A percentile compares a stretch with the other conserved stretches of the same genome.
Evolutionary conservation across 2,329 filamentous ascomycete genomes (phyloP).

Genomic region (Scleromitrula shiraiana): DNA sequence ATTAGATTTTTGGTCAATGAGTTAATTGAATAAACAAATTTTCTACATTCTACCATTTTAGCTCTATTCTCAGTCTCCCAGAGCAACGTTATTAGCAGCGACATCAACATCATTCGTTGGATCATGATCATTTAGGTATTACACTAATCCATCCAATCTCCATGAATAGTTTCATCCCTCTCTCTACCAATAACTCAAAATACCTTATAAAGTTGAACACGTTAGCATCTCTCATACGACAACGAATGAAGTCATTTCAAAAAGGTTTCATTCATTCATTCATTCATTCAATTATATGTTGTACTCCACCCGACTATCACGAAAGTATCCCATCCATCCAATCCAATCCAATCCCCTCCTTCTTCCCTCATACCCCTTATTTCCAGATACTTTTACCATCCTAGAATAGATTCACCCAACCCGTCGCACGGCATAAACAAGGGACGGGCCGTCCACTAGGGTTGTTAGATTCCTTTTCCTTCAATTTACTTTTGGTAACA

Average conservation of each 20-base stretch:
- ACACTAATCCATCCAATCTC: not conserved
- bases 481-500: not conserved
- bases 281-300: not conserved
- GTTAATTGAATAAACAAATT: too few species aligned
- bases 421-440: not conserved
- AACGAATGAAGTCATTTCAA: not conserved
- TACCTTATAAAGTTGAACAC: not conserved
- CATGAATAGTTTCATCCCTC: not conserved
- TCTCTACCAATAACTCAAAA: too few species aligned
- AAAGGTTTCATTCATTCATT: not conserved
- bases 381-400: not conserved
- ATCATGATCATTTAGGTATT: not conserved
- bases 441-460: conserved; percentile 3
- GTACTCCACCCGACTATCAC: not conserved
- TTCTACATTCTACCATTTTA: too few species aligned
- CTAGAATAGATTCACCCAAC: not conserved
- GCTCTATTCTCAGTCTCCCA: too few species aligned
- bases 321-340: not conserved
- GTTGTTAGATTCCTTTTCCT: not conserved
- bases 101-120: not conserved
- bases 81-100: too few species aligned
- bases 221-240: too few species aligned
- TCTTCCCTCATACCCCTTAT: not conserved
- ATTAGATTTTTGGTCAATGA: too few species aligned
- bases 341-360: not conserved